Evolutionary conservation across 2,329 filamentous ascomycete species (phyloP).

Genomic region (Ophiostoma australiae): DNA sequence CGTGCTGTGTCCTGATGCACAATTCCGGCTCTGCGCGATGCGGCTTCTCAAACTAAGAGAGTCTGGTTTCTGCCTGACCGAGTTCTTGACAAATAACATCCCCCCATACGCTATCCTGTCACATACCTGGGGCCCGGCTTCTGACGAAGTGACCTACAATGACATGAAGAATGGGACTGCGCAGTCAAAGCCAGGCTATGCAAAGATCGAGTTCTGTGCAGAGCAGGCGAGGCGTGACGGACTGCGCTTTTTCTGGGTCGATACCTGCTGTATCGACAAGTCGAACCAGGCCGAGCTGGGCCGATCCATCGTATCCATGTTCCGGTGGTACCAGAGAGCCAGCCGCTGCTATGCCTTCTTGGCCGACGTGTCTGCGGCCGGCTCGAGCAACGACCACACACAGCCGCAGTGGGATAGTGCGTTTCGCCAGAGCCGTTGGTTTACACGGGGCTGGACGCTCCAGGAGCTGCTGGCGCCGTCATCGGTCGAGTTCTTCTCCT

Average conservation of each 20-base stretch:
- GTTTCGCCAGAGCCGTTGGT: not conserved
- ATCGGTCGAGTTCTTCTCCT: not conserved
- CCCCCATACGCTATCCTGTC: not conserved
- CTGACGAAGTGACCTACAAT: conserved; percentile 4
- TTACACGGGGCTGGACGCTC: not conserved
- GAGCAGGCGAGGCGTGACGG: not conserved
- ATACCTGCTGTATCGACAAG: conserved; percentile 14
- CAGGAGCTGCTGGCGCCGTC: conserved; percentile 6
- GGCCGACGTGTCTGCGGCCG: not conserved
- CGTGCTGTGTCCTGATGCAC: not conserved
- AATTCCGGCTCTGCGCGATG: not conserved
- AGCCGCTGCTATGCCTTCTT: not conserved
- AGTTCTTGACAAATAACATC: not conserved
- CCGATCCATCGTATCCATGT: conserved; percentile 6
- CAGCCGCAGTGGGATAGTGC: not conserved
- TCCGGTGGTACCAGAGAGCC: conserved; percentile 5
- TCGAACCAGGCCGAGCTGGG: not conserved
- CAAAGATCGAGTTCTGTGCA: not conserved
- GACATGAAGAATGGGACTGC: not conserved
- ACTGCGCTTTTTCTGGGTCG: conserved; percentile 2
- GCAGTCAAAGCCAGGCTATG: not conserved
- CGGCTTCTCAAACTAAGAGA: not conserved
- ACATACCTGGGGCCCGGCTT: not conserved
- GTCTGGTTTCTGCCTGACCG: not conserved
- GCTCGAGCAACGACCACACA: not conserved